Percentiles rank a stretch among this genome's conserved stretches.
Evolutionary conservation across 2,329 filamentous ascomycete genomes (phyloP).

Genomic region (Colletotrichum tropicale): DNA sequence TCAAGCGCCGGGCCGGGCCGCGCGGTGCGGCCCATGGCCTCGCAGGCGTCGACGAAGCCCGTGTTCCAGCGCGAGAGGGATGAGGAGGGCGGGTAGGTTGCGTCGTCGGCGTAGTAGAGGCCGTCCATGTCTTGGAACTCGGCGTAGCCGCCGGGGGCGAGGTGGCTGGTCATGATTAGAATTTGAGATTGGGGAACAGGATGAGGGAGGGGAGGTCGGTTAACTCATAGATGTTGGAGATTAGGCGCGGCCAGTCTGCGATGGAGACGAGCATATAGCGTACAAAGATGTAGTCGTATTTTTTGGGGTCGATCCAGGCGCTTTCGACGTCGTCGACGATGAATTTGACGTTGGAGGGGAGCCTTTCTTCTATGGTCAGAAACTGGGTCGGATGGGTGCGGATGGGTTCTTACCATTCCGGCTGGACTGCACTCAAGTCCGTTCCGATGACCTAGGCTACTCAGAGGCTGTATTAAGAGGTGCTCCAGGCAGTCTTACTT

Average conservation of each 20-base stretch:
- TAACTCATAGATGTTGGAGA: constrained; percentile 1
- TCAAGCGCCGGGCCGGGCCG: constrained; percentile 31
- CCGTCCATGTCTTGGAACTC: constrained; percentile 27
- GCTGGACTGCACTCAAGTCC: constrained; percentile 5
- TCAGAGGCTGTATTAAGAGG: no score
- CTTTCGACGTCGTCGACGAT: constrained; percentile 69
- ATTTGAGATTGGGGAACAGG: no score
- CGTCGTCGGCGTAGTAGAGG: constrained; percentile 25
- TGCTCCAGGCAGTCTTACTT: neutral
- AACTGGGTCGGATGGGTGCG: neutral
- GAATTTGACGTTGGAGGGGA: constrained; percentile 70
- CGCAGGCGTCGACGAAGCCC: constrained; percentile 23
- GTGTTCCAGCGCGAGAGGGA: constrained; percentile 18
- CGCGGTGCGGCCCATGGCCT: constrained; percentile 26
- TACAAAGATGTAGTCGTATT: constrained; percentile 36
- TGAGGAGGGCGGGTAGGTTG: constrained; percentile 9
- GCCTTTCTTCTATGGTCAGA: neutral
- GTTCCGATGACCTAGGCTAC: neutral
- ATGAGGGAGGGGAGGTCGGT: no score
- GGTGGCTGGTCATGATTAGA: constrained; percentile 15
- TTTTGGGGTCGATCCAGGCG: constrained; percentile 38
- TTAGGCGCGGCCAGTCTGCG: neutral
- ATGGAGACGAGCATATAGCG: neutral
- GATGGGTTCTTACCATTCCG: neutral
- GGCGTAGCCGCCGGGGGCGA: constrained; percentile 37